A percentile compares a stretch with the other conserved stretches of the same genome.
Evolutionary conservation across 257 asterid genomes (phyloP).

Genomic region (Nicotiana sylvestris): DNA sequence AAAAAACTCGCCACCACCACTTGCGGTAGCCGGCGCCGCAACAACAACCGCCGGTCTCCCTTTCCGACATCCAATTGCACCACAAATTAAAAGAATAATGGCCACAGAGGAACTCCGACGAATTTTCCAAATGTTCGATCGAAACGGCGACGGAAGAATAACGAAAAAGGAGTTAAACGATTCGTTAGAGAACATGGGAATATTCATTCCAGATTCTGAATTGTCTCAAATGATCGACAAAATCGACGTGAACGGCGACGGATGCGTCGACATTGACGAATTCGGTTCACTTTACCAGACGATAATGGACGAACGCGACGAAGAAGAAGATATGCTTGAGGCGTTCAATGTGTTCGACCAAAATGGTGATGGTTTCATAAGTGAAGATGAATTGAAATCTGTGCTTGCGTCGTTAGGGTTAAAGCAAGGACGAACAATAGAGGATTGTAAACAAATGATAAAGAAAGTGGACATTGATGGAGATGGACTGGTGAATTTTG

Average conservation of each 20-base stretch:
- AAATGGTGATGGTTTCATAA: slow-evolving; percentile 57
- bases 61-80: not conserved
- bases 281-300: slow-evolving; percentile 40
- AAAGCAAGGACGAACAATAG: slow-evolving; percentile 45
- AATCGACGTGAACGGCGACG: slow-evolving; percentile 47
- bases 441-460: slow-evolving; percentile 61
- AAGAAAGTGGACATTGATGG: slow-evolving; percentile 58
- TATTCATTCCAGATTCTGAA: slow-evolving; percentile 45
- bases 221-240: slow-evolving; percentile 40
- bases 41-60: slow-evolving; percentile 1
- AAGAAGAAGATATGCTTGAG: slow-evolving; percentile 52
- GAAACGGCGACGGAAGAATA: slow-evolving; percentile 58
- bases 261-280: slow-evolving; percentile 54
- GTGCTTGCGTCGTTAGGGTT: slow-evolving; percentile 52
- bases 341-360: slow-evolving; percentile 63
- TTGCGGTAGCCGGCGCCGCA: slow-evolving; percentile 1
- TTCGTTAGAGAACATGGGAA: slow-evolving; percentile 63
- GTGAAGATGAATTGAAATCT: slow-evolving; percentile 49
- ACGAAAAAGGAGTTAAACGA: slow-evolving; percentile 44
- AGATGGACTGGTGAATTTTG: slow-evolving; percentile 52
- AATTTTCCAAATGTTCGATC: slow-evolving; percentile 51
- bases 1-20: slow-evolving; percentile 33
- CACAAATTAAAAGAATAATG: slow-evolving; percentile 22
- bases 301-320: slow-evolving; percentile 49
- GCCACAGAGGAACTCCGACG: slow-evolving; percentile 43